Base-by-base conservation (phyloP, 2,329 filamentous ascomycete genomes). In the Rutstroemia sp. region DNA sequence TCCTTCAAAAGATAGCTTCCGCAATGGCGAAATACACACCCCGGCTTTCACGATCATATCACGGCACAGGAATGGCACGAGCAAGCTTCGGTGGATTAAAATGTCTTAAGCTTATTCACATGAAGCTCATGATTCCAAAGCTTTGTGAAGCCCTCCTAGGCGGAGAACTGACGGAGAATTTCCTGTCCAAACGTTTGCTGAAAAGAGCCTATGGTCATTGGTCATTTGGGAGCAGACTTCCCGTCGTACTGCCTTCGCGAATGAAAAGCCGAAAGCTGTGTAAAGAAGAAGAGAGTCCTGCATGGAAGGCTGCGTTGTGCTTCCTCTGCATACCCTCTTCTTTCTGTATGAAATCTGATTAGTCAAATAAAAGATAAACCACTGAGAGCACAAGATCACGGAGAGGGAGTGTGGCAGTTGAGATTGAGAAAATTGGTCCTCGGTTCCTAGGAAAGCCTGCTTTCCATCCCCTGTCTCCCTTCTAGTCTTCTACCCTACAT, bases 241-340 rank as follows among this genome's bases (percentile, higher is more conserved):
- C 30, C 3, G 30, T 34, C 30, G 30, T 34, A 34, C 30, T 34
- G 30, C 30, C 4, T 34, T 34, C 30, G 21, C 41, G 41, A 44
- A 44, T 44, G n/a, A 44, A 44, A 44, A 12, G 21, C 41, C 17
- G 41, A 21, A 17, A 17, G 19, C 21, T 19, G 17, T 44, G 17
- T 44, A 44, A 14, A 42, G 34, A 53, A 34, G 21, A 42, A 48
- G 48, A 45, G 49, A 48, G 37, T 37, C 23, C 27, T 63, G 63
- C 58, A 64, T 67, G 57, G 65, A 67, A 67, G 63, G 60, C 63
- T 67, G 64, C 64, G 64, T 58, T 58, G 63, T 58, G 60, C 64
- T 65, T 67, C 65, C 56, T 59, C 58, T 62, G 63, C 64, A 62
- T 27, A 51, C 8, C 12, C 27, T 14, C n/a, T 42, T 23, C 10